A percentile compares a stretch with the other conserved stretches of the same genome.
phyloP scores from a whole-genome alignment of 371 early-diverging fungal species.

The Syncephalis plumigaleata region DNA sequence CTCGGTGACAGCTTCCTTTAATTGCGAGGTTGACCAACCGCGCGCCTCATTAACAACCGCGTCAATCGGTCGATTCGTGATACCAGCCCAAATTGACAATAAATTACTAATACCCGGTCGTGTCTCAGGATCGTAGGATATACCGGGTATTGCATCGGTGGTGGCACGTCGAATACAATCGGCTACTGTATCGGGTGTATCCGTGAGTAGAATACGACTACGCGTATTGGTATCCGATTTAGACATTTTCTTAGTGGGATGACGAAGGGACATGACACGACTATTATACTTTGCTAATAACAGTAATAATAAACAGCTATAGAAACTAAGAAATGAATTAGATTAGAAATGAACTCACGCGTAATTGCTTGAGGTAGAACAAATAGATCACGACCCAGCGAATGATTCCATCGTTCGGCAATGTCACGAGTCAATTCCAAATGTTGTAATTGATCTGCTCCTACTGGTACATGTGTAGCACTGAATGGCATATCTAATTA shows the following conservation, averaged over 20 bases:
- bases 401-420: slow-evolving; percentile 55
- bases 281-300: slow-evolving; percentile 13
- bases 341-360: slow-evolving; percentile 19
- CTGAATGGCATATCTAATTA: slow-evolving; percentile 11
- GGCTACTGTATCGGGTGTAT: slow-evolving; percentile 42
- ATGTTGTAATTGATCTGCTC: slow-evolving; percentile 89
- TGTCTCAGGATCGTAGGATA: slow-evolving; percentile 48
- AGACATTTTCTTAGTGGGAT: slow-evolving; percentile 79
- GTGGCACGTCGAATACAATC: slow-evolving; percentile 54
- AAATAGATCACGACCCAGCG: slow-evolving; percentile 33
- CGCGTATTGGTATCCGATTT: slow-evolving; percentile 58
- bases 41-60: slow-evolving; percentile 22
- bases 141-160: slow-evolving; percentile 46
- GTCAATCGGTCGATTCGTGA: slow-evolving; percentile 20
- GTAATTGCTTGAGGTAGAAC: slow-evolving; percentile 45
- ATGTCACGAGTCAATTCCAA: slow-evolving; percentile 70
- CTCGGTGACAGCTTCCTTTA: slow-evolving; percentile 59
- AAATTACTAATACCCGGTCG: slow-evolving; percentile 81
- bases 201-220: slow-evolving; percentile 61
- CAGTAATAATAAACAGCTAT: neutral
- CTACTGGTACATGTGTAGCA: slow-evolving; percentile 82
- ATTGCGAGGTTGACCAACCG: slow-evolving; percentile 27
- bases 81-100: slow-evolving; percentile 48
- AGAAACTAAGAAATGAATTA: neutral
- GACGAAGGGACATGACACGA: slow-evolving; percentile 70